Conservation (phyloP, 2,329 filamentous ascomycete genomes). For the Chaetoscypha palmicola region DNA sequence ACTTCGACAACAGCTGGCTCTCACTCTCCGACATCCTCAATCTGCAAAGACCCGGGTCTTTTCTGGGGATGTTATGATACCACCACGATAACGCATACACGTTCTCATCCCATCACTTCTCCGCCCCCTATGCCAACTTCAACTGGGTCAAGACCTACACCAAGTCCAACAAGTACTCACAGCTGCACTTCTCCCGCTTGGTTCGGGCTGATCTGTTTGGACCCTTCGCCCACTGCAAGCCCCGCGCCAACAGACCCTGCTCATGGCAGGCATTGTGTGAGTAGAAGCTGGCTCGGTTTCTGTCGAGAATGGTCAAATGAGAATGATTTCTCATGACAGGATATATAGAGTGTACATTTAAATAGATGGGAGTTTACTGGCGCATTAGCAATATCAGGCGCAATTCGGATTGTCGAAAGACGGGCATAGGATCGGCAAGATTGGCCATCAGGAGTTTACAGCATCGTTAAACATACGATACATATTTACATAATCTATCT, state of each 20-base stretch:
- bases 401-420: conserved; percentile 3
- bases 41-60: conserved; percentile 48
- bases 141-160: conserved; percentile 14
- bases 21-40: conserved; percentile 28
- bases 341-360: conserved; percentile 25
- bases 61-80: conserved; percentile 50
- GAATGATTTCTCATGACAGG: conserved; percentile 14
- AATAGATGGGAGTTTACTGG: conserved; percentile 7
- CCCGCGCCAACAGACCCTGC: conserved; percentile 15
- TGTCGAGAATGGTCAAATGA: conserved; percentile 24
- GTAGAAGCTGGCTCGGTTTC: conserved; percentile 23
- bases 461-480: neutral
- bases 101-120: conserved; percentile 32
- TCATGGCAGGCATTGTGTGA: conserved; percentile 17
- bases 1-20: conserved; percentile 35
- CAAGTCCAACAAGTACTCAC: conserved; percentile 23
- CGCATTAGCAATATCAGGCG: conserved; percentile 1
- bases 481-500: conserved; percentile 33
- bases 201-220: conserved; percentile 28
- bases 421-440: conserved; percentile 2
- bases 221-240: conserved; percentile 18
- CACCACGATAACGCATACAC: conserved; percentile 30
- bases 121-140: conserved; percentile 26
- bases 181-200: conserved; percentile 25
- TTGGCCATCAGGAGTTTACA: conserved; percentile 11